Percentiles rank a stretch among this genome's conserved stretches.
phyloP scores from a whole-genome alignment of 2,329 filamentous ascomycete genomes.

The Fusarium marasasianum region DNA sequence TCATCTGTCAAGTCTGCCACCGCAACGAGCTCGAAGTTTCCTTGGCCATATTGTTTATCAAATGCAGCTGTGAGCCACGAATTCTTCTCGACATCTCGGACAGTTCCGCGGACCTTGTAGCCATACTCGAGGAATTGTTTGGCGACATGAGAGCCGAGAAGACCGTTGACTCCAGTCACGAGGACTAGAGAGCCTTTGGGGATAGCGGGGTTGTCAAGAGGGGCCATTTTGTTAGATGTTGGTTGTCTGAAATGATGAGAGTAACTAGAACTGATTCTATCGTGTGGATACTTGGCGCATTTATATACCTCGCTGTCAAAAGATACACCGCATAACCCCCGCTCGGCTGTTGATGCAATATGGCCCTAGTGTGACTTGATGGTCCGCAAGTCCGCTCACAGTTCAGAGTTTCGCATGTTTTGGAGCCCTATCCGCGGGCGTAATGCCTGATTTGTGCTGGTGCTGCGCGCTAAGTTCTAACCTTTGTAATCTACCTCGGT shows the following conservation, averaged over 20 bases:
- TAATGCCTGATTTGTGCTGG: slow-evolving; percentile 1
- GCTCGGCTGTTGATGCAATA: not conserved
- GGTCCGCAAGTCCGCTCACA: not conserved
- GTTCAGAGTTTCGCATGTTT: not conserved
- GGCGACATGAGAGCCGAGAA: slow-evolving; percentile 52
- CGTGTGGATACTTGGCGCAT: not conserved
- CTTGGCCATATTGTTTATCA: slow-evolving; percentile 46
- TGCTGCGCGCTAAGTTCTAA: not conserved
- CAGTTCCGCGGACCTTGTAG: slow-evolving; percentile 57
- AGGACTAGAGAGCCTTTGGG: slow-evolving; percentile 49
- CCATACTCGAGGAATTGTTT: slow-evolving; percentile 51
- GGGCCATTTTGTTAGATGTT: not conserved
- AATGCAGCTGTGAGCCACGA: slow-evolving; percentile 45
- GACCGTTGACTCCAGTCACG: slow-evolving; percentile 55
- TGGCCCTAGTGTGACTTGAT: not conserved
- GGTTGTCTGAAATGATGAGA: not conserved
- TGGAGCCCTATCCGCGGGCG: not conserved
- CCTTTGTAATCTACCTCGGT: not conserved
- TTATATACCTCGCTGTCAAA: not conserved
- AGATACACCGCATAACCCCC: not conserved
- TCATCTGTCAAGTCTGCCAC: slow-evolving; percentile 48
- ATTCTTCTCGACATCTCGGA: slow-evolving; percentile 48
- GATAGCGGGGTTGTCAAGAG: slow-evolving; percentile 29
- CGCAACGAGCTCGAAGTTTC: slow-evolving; percentile 46
- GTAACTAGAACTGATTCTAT: not conserved